These are phyloP conservation scores for Alisma plantagoaquatica DNA, from an alignment of 106 monocot genomes.

Conservation along the genomic window DNA sequence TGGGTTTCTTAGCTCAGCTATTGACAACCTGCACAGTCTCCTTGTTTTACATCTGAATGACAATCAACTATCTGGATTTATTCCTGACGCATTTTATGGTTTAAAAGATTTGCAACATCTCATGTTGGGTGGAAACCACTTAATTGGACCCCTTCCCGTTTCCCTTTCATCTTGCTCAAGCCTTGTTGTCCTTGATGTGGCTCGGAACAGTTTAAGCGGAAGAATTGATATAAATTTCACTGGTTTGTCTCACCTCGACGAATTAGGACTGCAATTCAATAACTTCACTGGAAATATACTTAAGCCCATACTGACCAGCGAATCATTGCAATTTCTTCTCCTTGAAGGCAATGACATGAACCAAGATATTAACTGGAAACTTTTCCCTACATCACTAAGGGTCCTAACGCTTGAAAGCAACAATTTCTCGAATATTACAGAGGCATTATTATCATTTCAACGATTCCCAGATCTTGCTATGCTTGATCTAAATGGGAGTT, in stretches of 20 bases:
- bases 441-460: slow-evolving; percentile 28
- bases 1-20: slow-evolving; percentile 17
- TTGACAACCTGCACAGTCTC: slow-evolving; percentile 26
- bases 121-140: slow-evolving; percentile 31
- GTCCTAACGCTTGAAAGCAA: slow-evolving; percentile 60
- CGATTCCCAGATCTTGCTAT: slow-evolving; percentile 45
- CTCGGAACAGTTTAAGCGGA: slow-evolving; percentile 49
- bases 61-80: slow-evolving; percentile 36
- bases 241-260: slow-evolving; percentile 21
- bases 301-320: slow-evolving; percentile 30
- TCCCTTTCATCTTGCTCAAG: slow-evolving; percentile 23
- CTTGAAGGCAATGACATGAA: slow-evolving; percentile 46
- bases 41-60: slow-evolving; percentile 23
- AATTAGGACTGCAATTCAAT: slow-evolving; percentile 53
- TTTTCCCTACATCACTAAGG: slow-evolving; percentile 39
- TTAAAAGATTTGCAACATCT: slow-evolving; percentile 33
- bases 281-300: slow-evolving; percentile 43
- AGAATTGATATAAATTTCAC: slow-evolving; percentile 44
- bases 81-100: slow-evolving; percentile 53
- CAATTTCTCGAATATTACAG: slow-evolving; percentile 38
- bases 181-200: slow-evolving; percentile 33
- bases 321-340: slow-evolving; percentile 34
- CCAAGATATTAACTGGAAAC: slow-evolving; percentile 35
- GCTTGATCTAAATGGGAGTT: slow-evolving; percentile 60
- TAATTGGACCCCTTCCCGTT: slow-evolving; percentile 36